These are phyloP conservation scores for Pyrenophora graminea DNA, from an alignment of 2,329 filamentous ascomycete species.

Conservation along the genomic window DNA sequence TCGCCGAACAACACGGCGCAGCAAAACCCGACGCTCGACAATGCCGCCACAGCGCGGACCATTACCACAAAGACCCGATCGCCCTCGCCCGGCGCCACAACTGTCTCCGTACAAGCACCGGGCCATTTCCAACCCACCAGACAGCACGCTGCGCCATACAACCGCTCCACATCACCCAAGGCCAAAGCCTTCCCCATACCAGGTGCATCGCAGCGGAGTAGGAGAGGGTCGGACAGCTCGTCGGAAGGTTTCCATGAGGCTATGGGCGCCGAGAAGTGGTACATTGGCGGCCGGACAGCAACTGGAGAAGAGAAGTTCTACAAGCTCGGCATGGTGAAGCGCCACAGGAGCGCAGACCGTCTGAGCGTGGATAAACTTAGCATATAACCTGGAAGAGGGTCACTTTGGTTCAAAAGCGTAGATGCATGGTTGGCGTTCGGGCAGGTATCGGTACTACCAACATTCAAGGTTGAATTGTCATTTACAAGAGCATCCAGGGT, in stretches of 20 bases:
- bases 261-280: slow-evolving; percentile 76
- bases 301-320: slow-evolving; percentile 81
- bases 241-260: slow-evolving; percentile 77
- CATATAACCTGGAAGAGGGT: slow-evolving; percentile 55
- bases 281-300: slow-evolving; percentile 76
- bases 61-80: slow-evolving; percentile 42
- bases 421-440: slow-evolving; percentile 38
- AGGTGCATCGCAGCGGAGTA: slow-evolving; percentile 42
- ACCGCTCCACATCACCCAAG: slow-evolving; percentile 45
- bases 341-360: slow-evolving; percentile 73
- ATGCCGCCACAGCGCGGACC: slow-evolving; percentile 49
- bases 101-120: slow-evolving; percentile 46
- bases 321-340: slow-evolving; percentile 74
- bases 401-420: slow-evolving; percentile 10
- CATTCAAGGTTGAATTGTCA: slow-evolving; percentile 14
- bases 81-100: slow-evolving; percentile 41
- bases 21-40: slow-evolving; percentile 44
- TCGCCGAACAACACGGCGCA: slow-evolving; percentile 42
- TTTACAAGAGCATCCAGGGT: slow-evolving; percentile 14
- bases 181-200: slow-evolving; percentile 45
- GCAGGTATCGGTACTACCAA: slow-evolving; percentile 14
- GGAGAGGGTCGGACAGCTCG: slow-evolving; percentile 74
- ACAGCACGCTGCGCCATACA: slow-evolving; percentile 46
- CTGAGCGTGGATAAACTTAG: slow-evolving; percentile 76
- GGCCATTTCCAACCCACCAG: slow-evolving; percentile 49